Evolutionary conservation across 768 basidiomycete genomes (phyloP), one percentile per base, ranked within the genome.

Genomic region (Termitomyces sp.): DNA sequence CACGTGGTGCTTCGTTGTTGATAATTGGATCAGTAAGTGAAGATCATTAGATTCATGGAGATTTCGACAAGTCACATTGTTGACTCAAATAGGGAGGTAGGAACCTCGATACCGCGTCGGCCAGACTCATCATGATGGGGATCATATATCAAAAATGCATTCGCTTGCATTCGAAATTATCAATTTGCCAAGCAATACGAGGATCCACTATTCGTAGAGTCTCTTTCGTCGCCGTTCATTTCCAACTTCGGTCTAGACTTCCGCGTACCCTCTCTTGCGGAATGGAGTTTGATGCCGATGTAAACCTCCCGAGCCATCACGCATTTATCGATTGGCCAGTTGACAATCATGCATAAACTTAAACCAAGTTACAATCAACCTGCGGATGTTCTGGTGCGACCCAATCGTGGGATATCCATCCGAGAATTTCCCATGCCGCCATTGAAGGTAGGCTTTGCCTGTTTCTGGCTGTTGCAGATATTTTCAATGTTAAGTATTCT

Each of bases 401-500:
- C 63, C 62, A 70, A 80, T 78, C 79, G 79, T 78, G 77, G 79
- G 79, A 78, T 71, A 66, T 59, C 65, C 29, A 42, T 62, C 51
- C 65, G 71, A 59, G 60, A 57, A 59, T 68, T 69, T 72, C 73
- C 70, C 72, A 74, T 75, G 70, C 72, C 72, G 68, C 46, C 61
- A 71, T 70, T 70, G 65, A 70, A 69, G 60, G 63, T 60, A 54
- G 49, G 29, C 46, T 62, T 60, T 59, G 69, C 69, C 73, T 69
- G 65, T 67, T 71, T 63, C 64, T 65, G 51, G 42, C 56, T 42
- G 37, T 59, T 34, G 66, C 66, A 68, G 61, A 74, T 73, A 75
- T 76, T 72, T 74, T 62, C 63, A 71, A 74, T 76, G 76, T 75
- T 73, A 72, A 65, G 69, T 67, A 72, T 78, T 77, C 76, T 78